A percentile compares a stretch with the other conserved stretches of the same genome.
Evolutionary conservation across 2,329 filamentous ascomycete genomes (phyloP).

Genomic region (Cytospora piceicola): DNA sequence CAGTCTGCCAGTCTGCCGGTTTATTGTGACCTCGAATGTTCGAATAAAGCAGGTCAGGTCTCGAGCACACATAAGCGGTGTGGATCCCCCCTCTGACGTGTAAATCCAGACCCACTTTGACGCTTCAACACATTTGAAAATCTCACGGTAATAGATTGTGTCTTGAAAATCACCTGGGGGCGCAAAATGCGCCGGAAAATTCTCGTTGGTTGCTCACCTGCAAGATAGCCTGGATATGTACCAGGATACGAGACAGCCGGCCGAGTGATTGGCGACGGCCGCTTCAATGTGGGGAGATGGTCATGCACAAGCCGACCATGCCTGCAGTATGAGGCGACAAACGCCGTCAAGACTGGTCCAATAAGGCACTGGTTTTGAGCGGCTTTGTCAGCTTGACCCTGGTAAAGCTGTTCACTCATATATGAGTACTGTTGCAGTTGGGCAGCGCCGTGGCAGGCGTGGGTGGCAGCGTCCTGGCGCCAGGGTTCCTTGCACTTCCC

Average conservation of each 20-base stretch:
- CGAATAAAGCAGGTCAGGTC: neutral
- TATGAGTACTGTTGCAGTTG: neutral
- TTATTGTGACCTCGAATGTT: neutral
- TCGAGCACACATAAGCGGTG: neutral
- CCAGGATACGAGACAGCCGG: neutral
- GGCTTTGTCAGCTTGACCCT: slow-evolving; percentile 16
- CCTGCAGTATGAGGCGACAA: slow-evolving; percentile 12
- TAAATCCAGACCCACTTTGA: neutral
- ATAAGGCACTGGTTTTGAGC: neutral
- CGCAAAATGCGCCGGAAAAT: slow-evolving; percentile 21
- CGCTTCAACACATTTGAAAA: neutral
- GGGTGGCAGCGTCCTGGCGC: too few species aligned
- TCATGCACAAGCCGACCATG: neutral
- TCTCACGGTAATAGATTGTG: neutral
- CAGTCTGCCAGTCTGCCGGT: neutral
- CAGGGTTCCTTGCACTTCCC: neutral
- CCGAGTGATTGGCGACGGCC: slow-evolving; percentile 15
- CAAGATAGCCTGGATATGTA: neutral
- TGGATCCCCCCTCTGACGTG: slow-evolving; percentile 4
- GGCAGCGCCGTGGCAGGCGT: neutral
- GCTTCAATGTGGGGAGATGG: slow-evolving; percentile 14
- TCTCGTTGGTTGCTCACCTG: slow-evolving; percentile 20
- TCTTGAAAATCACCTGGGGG: neutral
- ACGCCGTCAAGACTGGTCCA: slow-evolving; percentile 3
- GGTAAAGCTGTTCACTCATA: too few species aligned